Percentiles rank a stretch among this genome's conserved stretches.
These are phyloP conservation scores for Chalaropsis ovoidea DNA, from an alignment of 2,329 filamentous ascomycete genomes.

Conservation along the genomic window DNA sequence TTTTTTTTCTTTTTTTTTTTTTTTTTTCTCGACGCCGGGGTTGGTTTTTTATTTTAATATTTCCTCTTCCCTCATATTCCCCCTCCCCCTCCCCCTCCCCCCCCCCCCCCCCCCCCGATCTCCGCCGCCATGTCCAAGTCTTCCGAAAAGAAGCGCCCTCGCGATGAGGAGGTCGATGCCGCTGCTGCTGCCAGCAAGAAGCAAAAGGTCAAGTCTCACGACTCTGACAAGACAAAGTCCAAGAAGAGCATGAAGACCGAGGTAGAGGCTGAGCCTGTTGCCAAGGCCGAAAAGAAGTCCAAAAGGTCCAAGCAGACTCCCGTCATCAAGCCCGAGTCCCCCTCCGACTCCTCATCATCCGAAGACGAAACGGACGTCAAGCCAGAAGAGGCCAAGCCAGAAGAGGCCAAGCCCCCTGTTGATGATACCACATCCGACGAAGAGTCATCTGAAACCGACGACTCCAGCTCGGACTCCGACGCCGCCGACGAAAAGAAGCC, in stretches of 20 bases:
- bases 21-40: background rate
- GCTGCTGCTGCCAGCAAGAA: conserved; percentile 38
- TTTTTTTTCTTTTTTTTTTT: background rate
- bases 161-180: conserved; percentile 36
- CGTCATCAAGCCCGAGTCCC: conserved; percentile 26
- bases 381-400: conserved; percentile 28
- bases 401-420: conserved; percentile 29
- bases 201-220: conserved; percentile 43
- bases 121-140: conserved; percentile 28
- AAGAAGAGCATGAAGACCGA: conserved; percentile 25
- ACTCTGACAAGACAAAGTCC: conserved; percentile 28
- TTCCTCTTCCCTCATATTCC: too few species aligned
- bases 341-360: conserved; percentile 5
- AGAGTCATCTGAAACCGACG: conserved; percentile 27
- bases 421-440: conserved; percentile 30
- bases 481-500: conserved; percentile 29
- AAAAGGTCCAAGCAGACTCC: conserved; percentile 30
- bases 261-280: conserved; percentile 19
- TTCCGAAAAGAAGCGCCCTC: conserved; percentile 37
- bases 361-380: conserved; percentile 7
- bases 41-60: background rate
- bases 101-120: background rate
- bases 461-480: conserved; percentile 22
- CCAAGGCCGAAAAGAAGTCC: conserved; percentile 21
- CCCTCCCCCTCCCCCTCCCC: background rate